Evolutionary conservation across 2,329 filamentous ascomycete genomes (phyloP), one percentile per base, ranked within the genome.

Genomic region (Juglanconis juglandina): DNA sequence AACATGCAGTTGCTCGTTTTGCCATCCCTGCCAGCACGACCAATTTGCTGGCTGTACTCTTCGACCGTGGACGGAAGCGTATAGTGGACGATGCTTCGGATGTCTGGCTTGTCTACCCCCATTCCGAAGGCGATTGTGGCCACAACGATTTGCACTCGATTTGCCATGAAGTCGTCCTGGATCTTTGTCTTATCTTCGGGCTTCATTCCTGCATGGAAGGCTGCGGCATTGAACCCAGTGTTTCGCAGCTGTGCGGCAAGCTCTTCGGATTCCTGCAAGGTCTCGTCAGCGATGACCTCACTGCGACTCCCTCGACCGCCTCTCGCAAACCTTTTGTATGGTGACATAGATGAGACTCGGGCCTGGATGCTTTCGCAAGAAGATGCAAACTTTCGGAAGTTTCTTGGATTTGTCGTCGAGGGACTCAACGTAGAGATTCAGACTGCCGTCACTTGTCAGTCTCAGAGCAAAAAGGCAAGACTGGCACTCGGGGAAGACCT

Each of bases 341-440:
- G 84, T 86, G 1, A 87, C 83, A 58, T 88, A 88, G 11, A 88
- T 76, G 30, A 88, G 81, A 0, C 82, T 82, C 2, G 85, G 75
- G 0, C 85, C 86, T 1, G 76, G 73, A 58, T 87, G 75, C 0
- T 74, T 64, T 37, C 71, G 71, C 8, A 88, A 71, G 61, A 86
- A 87, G 0, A 69, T 61, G 39, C 77, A 75, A 10, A 84, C 67
- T 48, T 73, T 72, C 2, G 76, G 72, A 47, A 76, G 76, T 53
- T 82, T 80, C 2, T 81, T 78, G 7, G 76, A 65, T 44, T 77
- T 78, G 0, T 65, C 73, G 4, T 66, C 55, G 5, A 77, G 74
- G 0, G 77, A 72, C 64, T 79, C 73, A 1, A 79, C 83, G n/a
- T 81, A 71, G 1, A 88, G 71, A n/a, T 76, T 74, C 5, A 88